Evolutionary conservation across 1,284 basidiomycete genomes (phyloP).

Genomic region (Boletus austroedulis): DNA sequence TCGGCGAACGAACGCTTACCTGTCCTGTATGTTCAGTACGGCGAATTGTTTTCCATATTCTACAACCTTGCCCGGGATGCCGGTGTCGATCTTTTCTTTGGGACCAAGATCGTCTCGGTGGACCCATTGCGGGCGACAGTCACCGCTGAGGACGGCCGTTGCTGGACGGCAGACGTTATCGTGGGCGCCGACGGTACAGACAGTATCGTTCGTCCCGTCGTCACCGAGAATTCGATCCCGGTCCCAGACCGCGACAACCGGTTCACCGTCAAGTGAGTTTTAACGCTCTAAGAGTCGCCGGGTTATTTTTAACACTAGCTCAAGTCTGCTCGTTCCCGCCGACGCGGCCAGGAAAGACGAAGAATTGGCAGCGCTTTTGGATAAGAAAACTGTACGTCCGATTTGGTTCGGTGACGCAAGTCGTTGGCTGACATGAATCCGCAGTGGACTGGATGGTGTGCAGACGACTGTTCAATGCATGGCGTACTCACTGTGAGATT

Average conservation of each 20-base stretch:
- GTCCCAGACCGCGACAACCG: constrained; percentile 41
- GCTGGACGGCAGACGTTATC: constrained; percentile 46
- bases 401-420: background rate
- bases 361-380: constrained; percentile 35
- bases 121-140: constrained; percentile 41
- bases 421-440: background rate
- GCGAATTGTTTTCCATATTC: constrained; percentile 53
- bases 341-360: constrained; percentile 37
- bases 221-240: constrained; percentile 29
- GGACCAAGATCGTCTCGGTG: constrained; percentile 43
- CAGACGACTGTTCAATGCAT: constrained; percentile 20
- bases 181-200: constrained; percentile 56
- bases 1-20: background rate
- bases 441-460: constrained; percentile 26
- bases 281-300: background rate
- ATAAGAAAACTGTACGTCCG: constrained; percentile 32
- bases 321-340: constrained; percentile 35
- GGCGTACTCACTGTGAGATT: constrained; percentile 21
- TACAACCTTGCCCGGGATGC: constrained; percentile 46
- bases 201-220: constrained; percentile 50
- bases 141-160: constrained; percentile 41
- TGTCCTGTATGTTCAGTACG: constrained; percentile 41
- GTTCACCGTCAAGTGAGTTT: constrained; percentile 42
- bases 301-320: too few species aligned
- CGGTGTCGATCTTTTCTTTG: constrained; percentile 49